These are phyloP conservation scores for Aspergillus alliaceus DNA, from an alignment of 2,329 filamentous ascomycete genomes.

Conservation along the genomic window DNA sequence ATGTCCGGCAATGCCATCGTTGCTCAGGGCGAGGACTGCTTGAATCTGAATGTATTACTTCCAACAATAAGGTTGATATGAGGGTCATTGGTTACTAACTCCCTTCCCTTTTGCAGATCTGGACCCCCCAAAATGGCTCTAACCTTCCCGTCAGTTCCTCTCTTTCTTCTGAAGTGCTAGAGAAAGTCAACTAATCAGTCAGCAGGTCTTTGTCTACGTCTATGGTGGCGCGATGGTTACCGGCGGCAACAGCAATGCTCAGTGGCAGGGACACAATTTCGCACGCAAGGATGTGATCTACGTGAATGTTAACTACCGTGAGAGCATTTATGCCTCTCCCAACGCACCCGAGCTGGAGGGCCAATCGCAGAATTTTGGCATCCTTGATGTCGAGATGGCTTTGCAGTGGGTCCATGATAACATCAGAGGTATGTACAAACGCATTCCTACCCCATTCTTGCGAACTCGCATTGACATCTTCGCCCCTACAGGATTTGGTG, in stretches of 20 bases:
- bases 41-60: conserved; percentile 15
- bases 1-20: conserved; percentile 23
- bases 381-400: conserved; percentile 20
- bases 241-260: conserved; percentile 22
- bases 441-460: not conserved
- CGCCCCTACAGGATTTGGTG: conserved; percentile 17
- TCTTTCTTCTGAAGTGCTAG: too few relatives aligned
- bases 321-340: conserved; percentile 22
- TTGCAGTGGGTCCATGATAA: conserved; percentile 22
- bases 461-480: not conserved
- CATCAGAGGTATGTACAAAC: conserved; percentile 15
- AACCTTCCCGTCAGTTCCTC: conserved; percentile 11
- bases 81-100: not conserved
- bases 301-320: conserved; percentile 24
- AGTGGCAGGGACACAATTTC: conserved; percentile 25
- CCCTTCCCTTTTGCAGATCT: conserved; percentile 7
- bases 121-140: conserved; percentile 15
- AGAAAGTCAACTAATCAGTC: not conserved
- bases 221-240: conserved; percentile 63
- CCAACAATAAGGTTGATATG: not conserved
- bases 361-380: conserved; percentile 24
- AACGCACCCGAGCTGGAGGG: conserved; percentile 20
- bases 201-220: conserved; percentile 49
- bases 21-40: conserved; percentile 22
- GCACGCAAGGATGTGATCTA: conserved; percentile 25